Conservation (phyloP, 2,329 filamentous ascomycete species). For the Dichotomopilus funicola region DNA sequence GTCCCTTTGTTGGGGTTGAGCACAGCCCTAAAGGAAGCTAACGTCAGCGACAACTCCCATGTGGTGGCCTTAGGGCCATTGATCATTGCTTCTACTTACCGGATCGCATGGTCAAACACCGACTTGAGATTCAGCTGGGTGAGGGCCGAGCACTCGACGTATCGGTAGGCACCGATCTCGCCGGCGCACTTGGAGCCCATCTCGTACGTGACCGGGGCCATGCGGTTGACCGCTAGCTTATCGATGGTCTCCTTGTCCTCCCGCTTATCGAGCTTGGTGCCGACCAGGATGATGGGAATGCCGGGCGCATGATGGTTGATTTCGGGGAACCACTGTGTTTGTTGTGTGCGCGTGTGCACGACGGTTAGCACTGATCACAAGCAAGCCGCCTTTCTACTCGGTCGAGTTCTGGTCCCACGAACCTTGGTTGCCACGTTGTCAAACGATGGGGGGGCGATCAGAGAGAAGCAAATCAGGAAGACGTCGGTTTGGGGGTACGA, state of each 20-base stretch:
- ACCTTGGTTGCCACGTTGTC: conserved; percentile 99
- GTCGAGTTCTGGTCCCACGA: conserved; percentile 27
- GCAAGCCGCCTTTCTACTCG: too few species aligned
- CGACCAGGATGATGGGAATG: conserved; percentile 93
- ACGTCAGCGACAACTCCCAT: background rate
- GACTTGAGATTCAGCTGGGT: conserved; percentile 97
- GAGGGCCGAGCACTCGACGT: conserved; percentile 93
- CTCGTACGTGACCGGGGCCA: conserved; percentile 95
- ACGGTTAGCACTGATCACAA: conserved; percentile 1
- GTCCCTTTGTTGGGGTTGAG: conserved; percentile 57
- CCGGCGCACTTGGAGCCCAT: conserved; percentile 83
- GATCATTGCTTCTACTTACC: conserved; percentile 51
- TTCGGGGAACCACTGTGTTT: conserved; percentile 84
- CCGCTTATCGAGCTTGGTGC: conserved; percentile 91
- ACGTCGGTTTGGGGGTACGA: conserved; percentile 98
- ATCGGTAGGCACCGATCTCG: conserved; percentile 94
- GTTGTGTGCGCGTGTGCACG: background rate
- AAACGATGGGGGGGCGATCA: conserved; percentile 94
- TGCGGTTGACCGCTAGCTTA: conserved; percentile 80
- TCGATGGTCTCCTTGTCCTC: conserved; percentile 81
- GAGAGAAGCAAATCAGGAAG: conserved; percentile 97
- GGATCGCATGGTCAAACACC: conserved; percentile 96
- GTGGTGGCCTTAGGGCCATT: background rate
- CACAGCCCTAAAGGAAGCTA: conserved; percentile 51
- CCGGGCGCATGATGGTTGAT: conserved; percentile 95